Percentiles rank a stretch among this genome's conserved stretches.
Evolutionary conservation across 1,284 basidiomycete genomes (phyloP).

Genomic region (Kwoniella shivajii): DNA sequence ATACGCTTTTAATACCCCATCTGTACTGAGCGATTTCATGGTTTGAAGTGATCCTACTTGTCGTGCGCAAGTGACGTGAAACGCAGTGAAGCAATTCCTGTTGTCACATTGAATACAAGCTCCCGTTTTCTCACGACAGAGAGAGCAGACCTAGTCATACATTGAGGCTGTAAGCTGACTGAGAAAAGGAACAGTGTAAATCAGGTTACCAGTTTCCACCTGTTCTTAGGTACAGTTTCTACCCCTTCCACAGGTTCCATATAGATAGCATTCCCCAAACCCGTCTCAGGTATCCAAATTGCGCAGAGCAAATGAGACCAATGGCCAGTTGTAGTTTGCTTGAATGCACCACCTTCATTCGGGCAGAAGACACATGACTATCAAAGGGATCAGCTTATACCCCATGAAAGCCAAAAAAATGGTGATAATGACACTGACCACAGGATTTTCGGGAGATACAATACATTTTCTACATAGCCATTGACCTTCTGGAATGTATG

Average conservation of each 20-base stretch:
- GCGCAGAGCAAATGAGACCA: slow-evolving; percentile 98
- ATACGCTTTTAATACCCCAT: slow-evolving; percentile 65
- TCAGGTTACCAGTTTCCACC: slow-evolving; percentile 84
- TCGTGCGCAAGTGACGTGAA: slow-evolving; percentile 93
- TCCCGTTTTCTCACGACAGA: slow-evolving; percentile 79
- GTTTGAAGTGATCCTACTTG: slow-evolving; percentile 78
- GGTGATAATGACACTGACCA: slow-evolving; percentile 61
- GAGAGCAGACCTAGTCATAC: slow-evolving; percentile 69
- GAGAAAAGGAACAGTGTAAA: background rate
- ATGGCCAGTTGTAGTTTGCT: slow-evolving; percentile 88
- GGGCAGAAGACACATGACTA: slow-evolving; percentile 93
- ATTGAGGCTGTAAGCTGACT: background rate
- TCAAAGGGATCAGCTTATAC: background rate
- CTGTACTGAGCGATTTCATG: slow-evolving; percentile 71
- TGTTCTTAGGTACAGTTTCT: slow-evolving; percentile 81
- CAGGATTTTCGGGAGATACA: slow-evolving; percentile 93
- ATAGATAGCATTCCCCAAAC: slow-evolving; percentile 91
- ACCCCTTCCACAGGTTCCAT: slow-evolving; percentile 98
- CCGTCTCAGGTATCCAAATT: slow-evolving; percentile 96
- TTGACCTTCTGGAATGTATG: slow-evolving; percentile 98
- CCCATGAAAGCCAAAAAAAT: background rate
- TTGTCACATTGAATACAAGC: slow-evolving; percentile 98
- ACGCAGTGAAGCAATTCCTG: slow-evolving; percentile 86
- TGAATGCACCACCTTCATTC: slow-evolving; percentile 96
- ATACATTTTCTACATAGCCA: slow-evolving; percentile 99